Base-by-base conservation (phyloP, 805 yeast genomes). In the Candida dajiaensis region DNA sequence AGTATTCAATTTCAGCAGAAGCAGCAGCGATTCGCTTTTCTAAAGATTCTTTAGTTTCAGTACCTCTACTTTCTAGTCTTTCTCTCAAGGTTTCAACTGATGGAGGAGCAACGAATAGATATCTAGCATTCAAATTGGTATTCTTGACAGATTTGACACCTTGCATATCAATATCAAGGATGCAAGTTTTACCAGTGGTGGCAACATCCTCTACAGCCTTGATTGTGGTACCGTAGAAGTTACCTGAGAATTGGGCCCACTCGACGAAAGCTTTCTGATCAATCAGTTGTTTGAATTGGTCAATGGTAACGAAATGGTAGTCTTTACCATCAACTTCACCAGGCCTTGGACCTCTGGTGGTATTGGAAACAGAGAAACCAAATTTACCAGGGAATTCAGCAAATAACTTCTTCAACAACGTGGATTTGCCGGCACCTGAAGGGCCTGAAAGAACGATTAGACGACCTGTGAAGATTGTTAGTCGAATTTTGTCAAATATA, bases 371-470 rank as follows among this genome's bases (percentile, higher is more conserved):
- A 42, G 96, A 87, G 67, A 94, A 94, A 4, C 98, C 99, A 69
- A 94, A 94, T 51, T 73, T 78, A 56, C 77, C 82, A 50, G 99
- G 99, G 68, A 66, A 89, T 66, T 92, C 98, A 41, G 85, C 89
- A 62, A 94, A 86, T 54, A 94, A 74, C 65, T 83, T 85, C 71
- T 94, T 89, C 64, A 94, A 74, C 46, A 94, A 74, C 12, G 99
- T 94, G 55, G 97, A 89, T 69, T 94, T 94, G 53, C 99, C 99
- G 35, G 97, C 76, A 58, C 81, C 96, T 43, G 97, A 88, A 46
- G 99, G 99, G 55, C 99, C 99, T 38, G 97, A 89, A 51, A 94
- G 77, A 53, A 94, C 97, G 54, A 94, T 83, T 43, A 97, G 98
- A 68, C 94, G 87, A 49, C 68, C 72, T 69, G 78, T 16, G 70